Conservation (phyloP, 495 filamentous ascomycete genomes). For the Aspergillus ostianus region DNA sequence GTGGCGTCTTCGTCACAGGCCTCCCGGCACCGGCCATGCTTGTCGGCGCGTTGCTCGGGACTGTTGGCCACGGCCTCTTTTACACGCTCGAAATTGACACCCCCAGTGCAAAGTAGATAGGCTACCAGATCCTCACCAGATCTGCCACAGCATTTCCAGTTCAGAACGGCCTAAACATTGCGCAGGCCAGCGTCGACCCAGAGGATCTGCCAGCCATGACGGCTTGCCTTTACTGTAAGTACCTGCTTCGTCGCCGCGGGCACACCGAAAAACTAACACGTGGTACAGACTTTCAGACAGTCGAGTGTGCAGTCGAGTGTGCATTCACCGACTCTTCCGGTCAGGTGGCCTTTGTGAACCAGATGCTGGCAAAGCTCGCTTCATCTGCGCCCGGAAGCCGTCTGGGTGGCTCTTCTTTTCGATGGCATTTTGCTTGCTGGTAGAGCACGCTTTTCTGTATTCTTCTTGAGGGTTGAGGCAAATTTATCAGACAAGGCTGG, state of each 20-base stretch:
- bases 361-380: constrained; percentile 33
- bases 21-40: constrained; percentile 27
- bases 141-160: constrained; percentile 29
- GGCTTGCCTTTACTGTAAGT: constrained; percentile 23
- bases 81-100: constrained; percentile 29
- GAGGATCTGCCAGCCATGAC: constrained; percentile 23
- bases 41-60: constrained; percentile 41
- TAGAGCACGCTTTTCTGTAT: no score
- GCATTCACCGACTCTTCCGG: constrained; percentile 46
- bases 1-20: constrained; percentile 34
- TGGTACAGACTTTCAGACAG: not conserved
- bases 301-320: constrained; percentile 38
- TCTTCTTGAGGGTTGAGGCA: no score
- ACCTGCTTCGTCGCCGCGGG: not conserved
- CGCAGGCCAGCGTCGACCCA: constrained; percentile 24
- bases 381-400: constrained; percentile 36
- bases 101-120: constrained; percentile 32
- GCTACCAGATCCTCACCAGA: constrained; percentile 39
- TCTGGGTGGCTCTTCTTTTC: no score
- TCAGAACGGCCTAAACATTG: constrained; percentile 34
- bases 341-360: constrained; percentile 47
- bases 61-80: constrained; percentile 58
- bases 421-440: no score
- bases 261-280: not conserved
- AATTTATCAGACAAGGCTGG: no score